Base-by-base conservation (phyloP, 108 stramenopile species). In the Cyclotella atomus region DNA sequence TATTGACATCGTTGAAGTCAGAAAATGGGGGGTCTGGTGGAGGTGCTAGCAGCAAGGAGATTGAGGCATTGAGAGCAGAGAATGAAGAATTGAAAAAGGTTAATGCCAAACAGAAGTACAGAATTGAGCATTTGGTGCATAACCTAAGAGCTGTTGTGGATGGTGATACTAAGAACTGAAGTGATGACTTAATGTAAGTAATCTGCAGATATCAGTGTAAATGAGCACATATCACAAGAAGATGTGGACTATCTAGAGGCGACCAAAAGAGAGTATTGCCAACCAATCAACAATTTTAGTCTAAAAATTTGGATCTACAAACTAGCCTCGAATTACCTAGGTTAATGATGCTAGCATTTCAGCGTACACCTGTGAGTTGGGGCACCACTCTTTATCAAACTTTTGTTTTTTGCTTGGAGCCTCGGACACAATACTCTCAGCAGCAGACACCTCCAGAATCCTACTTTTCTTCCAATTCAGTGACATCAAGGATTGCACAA, bases 401-500 rank as follows among this genome's bases (percentile, higher is more conserved):
- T 49, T 70, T 41, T 50, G 67, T 27, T 29, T 67, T n/a, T 66
- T 55, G 14, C 6, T 21, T 32, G 28, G n/a, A 16, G 55, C 41
- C 27, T 14, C 20, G 36, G 35, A 25, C 20, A 36, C 33, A 44
- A 36, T 52, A 6, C 41, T 33, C 23, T 52, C 59, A 17, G 64
- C 25, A 33, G 70, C 43, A 19, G 81, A 44, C 1, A 85, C 78
- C 30, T 72, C 59, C 25, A 85, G 33, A 45, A 82, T 67, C 36
- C 86, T 72, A 67, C 85, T 91, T 8, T 74, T 59, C 0, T 32
- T 70, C 92, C 92, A 93, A 65, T 89, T 84, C 62, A 93, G 76
- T 14, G 85, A 74, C 65, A 85, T 76, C 50, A 93, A 68, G 16
- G 75, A 86, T 63, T 93, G 90, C 17, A 91, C 88, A 46, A 77